phyloP scores from a whole-genome alignment of 345 rosid species.

The Boechera divaricarpa region DNA sequence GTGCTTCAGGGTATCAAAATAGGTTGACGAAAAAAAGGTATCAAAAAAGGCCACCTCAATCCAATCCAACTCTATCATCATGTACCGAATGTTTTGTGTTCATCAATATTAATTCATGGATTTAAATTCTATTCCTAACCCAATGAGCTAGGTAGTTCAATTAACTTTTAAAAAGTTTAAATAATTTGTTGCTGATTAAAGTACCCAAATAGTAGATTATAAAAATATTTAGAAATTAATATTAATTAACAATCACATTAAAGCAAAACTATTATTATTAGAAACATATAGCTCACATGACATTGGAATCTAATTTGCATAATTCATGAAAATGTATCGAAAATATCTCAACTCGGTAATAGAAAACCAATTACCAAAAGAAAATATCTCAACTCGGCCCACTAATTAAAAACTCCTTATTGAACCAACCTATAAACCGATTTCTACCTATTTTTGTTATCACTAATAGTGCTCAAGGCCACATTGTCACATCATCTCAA shows the following conservation, averaged over 20 bases:
- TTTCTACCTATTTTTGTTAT: slow-evolving; percentile 17
- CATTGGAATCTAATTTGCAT: background rate
- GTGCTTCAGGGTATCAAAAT: slow-evolving; percentile 34
- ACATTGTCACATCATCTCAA: slow-evolving; percentile 36
- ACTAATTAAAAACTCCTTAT: background rate
- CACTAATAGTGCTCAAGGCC: slow-evolving; percentile 13
- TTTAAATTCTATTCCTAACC: slow-evolving; percentile 13
- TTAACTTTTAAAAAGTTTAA: background rate
- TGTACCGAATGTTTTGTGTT: slow-evolving; percentile 4
- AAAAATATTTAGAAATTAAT: background rate
- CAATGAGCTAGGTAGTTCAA: slow-evolving; percentile 4
- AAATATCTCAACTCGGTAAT: background rate
- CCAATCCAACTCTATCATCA: slow-evolving; percentile 14
- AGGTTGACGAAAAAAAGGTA: slow-evolving; percentile 14
- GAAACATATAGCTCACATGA: background rate
- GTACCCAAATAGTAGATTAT: background rate
- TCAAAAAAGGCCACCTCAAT: slow-evolving; percentile 32
- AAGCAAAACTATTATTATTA: background rate
- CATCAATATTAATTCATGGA: background rate
- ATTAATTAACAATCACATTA: background rate
- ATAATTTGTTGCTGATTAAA: background rate
- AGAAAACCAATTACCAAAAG: background rate
- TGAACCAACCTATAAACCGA: slow-evolving; percentile 16
- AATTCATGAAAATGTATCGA: background rate
- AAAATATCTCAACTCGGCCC: background rate